Conservation (phyloP, 257 asterid genomes). For the Capsicum chinense region DNA sequence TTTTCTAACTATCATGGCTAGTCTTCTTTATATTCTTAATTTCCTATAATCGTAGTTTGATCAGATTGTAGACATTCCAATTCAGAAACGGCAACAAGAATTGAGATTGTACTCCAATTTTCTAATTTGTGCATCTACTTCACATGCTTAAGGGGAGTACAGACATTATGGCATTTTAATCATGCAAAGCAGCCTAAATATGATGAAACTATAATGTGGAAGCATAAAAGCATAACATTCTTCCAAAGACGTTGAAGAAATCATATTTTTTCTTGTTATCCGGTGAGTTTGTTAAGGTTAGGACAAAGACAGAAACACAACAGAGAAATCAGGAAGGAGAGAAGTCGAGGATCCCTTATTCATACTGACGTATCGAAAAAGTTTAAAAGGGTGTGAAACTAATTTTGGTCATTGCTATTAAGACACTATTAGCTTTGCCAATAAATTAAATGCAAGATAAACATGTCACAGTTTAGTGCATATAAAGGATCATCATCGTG, state of each 20-base stretch:
- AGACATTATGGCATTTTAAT: neutral
- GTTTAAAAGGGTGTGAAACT: neutral
- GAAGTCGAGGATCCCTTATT: neutral
- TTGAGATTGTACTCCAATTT: neutral
- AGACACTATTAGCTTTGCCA: neutral
- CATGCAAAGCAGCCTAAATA: neutral
- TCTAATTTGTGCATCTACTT: neutral
- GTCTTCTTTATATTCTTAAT: neutral
- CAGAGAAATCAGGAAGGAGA: neutral
- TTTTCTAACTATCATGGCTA: neutral
- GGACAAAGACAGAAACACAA: neutral
- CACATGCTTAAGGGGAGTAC: neutral
- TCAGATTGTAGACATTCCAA: neutral
- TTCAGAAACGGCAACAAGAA: neutral
- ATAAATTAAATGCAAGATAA: neutral
- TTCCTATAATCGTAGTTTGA: neutral
- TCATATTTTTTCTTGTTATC: neutral
- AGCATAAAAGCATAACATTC: neutral
- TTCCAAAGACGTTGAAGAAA: neutral
- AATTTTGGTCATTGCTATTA: neutral
- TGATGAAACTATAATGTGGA: neutral
- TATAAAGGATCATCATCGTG: neutral
- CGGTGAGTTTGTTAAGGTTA: neutral
- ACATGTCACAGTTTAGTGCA: neutral
- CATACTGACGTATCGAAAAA: neutral